Conservation (phyloP, 2,329 filamentous ascomycete genomes). For the Cladophialophora chaetospira region DNA sequence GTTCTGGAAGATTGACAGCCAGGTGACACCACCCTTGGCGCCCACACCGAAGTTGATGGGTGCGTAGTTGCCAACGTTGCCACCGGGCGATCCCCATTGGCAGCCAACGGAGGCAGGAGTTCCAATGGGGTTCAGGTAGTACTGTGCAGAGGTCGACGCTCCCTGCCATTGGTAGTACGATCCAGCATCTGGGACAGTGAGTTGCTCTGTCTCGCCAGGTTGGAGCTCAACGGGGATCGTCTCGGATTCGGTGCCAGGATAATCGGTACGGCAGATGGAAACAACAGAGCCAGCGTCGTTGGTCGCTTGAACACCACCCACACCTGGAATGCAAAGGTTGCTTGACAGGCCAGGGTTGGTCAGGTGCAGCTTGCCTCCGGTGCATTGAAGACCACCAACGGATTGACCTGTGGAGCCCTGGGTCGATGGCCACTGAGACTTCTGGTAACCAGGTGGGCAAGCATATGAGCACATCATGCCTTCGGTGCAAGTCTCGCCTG, state of each 20-base stretch:
- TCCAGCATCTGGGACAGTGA: slow-evolving; percentile 74
- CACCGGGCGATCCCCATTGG: slow-evolving; percentile 68
- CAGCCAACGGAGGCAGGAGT: slow-evolving; percentile 69
- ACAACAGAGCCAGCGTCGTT: slow-evolving; percentile 71
- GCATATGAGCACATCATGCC: slow-evolving; percentile 86
- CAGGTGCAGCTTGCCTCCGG: slow-evolving; percentile 70
- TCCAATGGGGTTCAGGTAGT: slow-evolving; percentile 90
- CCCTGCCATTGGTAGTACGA: slow-evolving; percentile 79
- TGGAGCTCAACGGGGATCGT: slow-evolving; percentile 71
- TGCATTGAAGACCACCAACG: slow-evolving; percentile 82
- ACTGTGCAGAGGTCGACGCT: slow-evolving; percentile 81
- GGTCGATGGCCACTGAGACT: slow-evolving; percentile 79
- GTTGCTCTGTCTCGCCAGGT: slow-evolving; percentile 59
- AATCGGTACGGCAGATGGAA: slow-evolving; percentile 90
- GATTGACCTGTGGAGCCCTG: slow-evolving; percentile 84
- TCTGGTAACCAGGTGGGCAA: slow-evolving; percentile 88
- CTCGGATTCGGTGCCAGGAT: slow-evolving; percentile 84
- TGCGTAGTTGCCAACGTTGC: slow-evolving; percentile 75
- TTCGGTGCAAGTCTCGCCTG: slow-evolving; percentile 61
- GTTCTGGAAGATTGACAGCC: slow-evolving; percentile 84
- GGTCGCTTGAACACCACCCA: slow-evolving; percentile 68
- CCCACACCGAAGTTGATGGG: slow-evolving; percentile 85
- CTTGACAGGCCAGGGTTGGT: slow-evolving; percentile 67
- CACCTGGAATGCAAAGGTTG: slow-evolving; percentile 74
- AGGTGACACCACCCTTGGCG: slow-evolving; percentile 65